Evolutionary conservation across 805 yeast species (phyloP), one percentile per base, ranked within the genome.

Genomic region (Candida patagonica): DNA sequence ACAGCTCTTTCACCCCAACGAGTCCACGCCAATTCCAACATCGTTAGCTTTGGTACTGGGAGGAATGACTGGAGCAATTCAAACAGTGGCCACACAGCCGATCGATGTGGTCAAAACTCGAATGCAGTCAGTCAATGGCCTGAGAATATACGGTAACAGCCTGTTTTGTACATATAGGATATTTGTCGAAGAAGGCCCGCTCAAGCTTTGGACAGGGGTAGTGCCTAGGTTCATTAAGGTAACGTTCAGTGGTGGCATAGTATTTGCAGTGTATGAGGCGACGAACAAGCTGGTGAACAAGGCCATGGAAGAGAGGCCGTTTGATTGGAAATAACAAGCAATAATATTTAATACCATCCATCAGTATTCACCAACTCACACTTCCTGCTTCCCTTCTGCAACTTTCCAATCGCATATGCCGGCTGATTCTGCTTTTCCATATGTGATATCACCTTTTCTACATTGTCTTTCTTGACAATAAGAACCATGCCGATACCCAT

Each of bases 401-500:
- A 63, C 47, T 66, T 59, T 54, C 94, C 94, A 53, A 83, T 79
- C 40, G 62, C 65, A 58, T 75, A 79, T 2, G 87, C 92, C 5
- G 66, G 73, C 66, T 92, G 96, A 31, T 87, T 84, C 30, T 76
- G 79, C 40, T 67, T 66, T 49, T 67, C 63, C 43, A 89, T 68
- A 46, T 73, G 62, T 37, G 63, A 56, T 32, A 67, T 65, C 16
- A 78, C 79, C 48, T 66, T 65, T 1, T 67, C 74, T 17, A 74
- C 95, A 38, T 83, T 75, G 47, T 71, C 78, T 37, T 67, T 61
- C 59, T 75, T 78, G 22, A 85, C 96, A 52, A 89, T 81, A 27
- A 82, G 74, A 30, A 86, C 87, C 97, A 89, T 89, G 54, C 98
- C 98, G 53, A 92, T 73, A 66, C 99, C 99, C 71, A 89, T 71